A percentile compares a stretch with the other conserved stretches of the same genome.
phyloP scores from a whole-genome alignment of 2,329 filamentous ascomycete genomes.

The Fusarium albosuccineum region DNA sequence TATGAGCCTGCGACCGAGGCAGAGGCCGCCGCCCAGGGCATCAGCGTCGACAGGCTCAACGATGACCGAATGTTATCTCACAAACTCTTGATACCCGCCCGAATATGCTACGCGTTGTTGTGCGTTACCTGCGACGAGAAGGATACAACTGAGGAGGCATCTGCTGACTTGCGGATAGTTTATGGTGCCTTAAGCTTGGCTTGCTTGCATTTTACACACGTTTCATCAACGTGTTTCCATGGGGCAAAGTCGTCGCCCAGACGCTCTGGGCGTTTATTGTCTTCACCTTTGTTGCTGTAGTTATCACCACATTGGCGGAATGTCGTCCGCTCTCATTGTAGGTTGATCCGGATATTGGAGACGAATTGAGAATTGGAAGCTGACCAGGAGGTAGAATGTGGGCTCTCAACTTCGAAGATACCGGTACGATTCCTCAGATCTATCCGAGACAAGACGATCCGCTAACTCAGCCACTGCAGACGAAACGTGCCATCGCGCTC shows the following conservation, averaged over 20 bases:
- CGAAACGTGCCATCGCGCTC: slow-evolving; percentile 40
- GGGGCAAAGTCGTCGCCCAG: slow-evolving; percentile 40
- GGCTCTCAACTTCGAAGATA: slow-evolving; percentile 22
- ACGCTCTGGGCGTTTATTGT: slow-evolving; percentile 47
- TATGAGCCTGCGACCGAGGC: slow-evolving; percentile 38
- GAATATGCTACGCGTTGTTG: slow-evolving; percentile 50
- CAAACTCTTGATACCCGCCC: slow-evolving; percentile 46
- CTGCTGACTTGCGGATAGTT: slow-evolving; percentile 36
- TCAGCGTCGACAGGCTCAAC: slow-evolving; percentile 31
- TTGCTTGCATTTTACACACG: slow-evolving; percentile 49
- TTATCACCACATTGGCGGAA: slow-evolving; percentile 46
- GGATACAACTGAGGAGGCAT: not conserved
- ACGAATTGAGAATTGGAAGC: not conserved
- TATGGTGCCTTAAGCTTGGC: slow-evolving; percentile 49
- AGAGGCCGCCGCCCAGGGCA: slow-evolving; percentile 32
- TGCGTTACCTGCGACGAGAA: slow-evolving; percentile 12
- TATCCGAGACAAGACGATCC: not conserved
- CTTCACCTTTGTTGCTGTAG: slow-evolving; percentile 44
- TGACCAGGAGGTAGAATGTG: slow-evolving; percentile 35
- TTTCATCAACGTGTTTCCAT: slow-evolving; percentile 44
- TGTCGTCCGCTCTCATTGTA: slow-evolving; percentile 46
- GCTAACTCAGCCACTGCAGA: slow-evolving; percentile 19
- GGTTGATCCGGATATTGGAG: not conserved
- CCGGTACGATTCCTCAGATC: slow-evolving; percentile 10
- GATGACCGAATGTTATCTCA: slow-evolving; percentile 41